These are phyloP conservation scores for Penicillium paxilli DNA, from an alignment of 495 filamentous ascomycete genomes.

Conservation along the genomic window DNA sequence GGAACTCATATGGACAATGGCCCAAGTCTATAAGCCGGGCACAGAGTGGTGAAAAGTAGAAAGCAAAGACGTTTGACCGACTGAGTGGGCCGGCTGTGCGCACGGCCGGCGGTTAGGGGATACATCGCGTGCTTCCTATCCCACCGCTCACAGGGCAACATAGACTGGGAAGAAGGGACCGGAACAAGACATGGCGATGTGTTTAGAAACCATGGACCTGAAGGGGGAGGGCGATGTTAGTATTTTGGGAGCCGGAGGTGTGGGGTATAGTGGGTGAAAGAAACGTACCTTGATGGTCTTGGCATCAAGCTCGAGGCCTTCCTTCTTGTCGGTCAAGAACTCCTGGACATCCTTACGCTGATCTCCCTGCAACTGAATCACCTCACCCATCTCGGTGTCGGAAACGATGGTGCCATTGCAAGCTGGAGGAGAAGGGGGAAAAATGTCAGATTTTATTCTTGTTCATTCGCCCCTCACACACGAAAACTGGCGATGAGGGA, in stretches of 20 bases:
- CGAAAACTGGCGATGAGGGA: neutral
- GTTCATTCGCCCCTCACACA: neutral
- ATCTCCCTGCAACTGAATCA: conserved; percentile 99
- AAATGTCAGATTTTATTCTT: neutral
- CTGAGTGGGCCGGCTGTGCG: conserved; percentile 20
- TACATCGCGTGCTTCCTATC: conserved; percentile 35
- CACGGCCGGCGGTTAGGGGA: conserved; percentile 26
- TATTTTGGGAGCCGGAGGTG: neutral
- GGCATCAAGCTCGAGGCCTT: conserved; percentile 84
- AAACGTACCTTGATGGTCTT: conserved; percentile 90
- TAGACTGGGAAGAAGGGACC: conserved; percentile 44
- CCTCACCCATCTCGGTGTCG: conserved; percentile 97
- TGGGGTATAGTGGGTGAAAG: neutral
- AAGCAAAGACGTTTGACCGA: conserved; percentile 27
- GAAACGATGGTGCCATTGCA: conserved; percentile 99
- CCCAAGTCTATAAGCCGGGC: conserved; percentile 39
- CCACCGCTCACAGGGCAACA: conserved; percentile 39
- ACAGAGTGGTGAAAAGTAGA: conserved; percentile 25
- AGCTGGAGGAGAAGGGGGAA: conserved; percentile 56
- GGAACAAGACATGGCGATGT: conserved; percentile 43
- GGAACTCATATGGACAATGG: conserved; percentile 32
- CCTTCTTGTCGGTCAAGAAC: conserved; percentile 93
- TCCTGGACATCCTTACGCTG: conserved; percentile 98
- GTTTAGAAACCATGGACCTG: conserved; percentile 61
- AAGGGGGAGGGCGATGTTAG: conserved; percentile 6